Conservation (phyloP, 2,329 filamentous ascomycete species). For the Aspergillus texensis region DNA sequence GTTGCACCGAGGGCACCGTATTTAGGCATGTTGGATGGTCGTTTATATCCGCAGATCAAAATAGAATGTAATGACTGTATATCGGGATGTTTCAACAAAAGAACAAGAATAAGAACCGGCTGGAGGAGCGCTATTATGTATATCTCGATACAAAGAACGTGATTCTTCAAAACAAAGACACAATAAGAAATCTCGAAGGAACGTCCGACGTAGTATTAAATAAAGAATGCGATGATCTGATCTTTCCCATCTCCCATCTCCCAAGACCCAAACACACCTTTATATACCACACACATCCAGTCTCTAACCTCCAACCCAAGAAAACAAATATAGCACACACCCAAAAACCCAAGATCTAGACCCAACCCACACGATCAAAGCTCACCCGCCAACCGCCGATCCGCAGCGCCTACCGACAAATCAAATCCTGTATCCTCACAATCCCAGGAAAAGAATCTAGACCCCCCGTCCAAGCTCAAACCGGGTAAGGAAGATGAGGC, state of each 20-base stretch:
- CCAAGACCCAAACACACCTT: background rate
- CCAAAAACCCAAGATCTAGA: background rate
- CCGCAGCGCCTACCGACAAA: background rate
- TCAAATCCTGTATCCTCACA: background rate
- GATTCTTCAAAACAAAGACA: background rate
- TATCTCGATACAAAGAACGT: background rate
- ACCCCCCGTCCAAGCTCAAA: background rate
- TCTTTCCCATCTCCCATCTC: background rate
- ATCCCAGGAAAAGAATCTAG: background rate
- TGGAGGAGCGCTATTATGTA: background rate
- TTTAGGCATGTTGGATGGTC: conserved; percentile 26
- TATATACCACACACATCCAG: background rate
- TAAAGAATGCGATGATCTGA: background rate
- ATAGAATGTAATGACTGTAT: background rate
- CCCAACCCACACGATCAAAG: background rate
- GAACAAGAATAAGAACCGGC: no score
- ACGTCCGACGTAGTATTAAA: background rate
- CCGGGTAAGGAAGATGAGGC: background rate
- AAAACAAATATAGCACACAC: background rate
- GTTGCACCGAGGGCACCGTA: conserved; percentile 76
- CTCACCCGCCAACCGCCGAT: background rate
- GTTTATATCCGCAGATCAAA: background rate
- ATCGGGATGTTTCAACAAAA: background rate
- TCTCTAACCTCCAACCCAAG: background rate
- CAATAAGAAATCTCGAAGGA: conserved; percentile 2